Base-by-base conservation (phyloP, 768 basidiomycete species). In the Phaffia tasmanica region DNA sequence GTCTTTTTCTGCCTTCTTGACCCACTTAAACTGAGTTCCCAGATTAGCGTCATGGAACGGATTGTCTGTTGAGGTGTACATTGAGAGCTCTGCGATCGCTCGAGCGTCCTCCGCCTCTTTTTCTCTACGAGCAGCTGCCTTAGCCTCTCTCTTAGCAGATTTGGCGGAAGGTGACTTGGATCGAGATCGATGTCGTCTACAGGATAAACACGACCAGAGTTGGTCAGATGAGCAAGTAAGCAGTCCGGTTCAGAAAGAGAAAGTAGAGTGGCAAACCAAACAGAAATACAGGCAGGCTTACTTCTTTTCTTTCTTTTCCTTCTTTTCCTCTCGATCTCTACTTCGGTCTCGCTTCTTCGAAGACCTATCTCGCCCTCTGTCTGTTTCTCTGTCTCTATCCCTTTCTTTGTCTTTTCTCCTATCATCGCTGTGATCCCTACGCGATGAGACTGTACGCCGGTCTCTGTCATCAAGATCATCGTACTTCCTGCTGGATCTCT, bases 11-110 rank as follows among this genome's bases (percentile, higher is more conserved):
- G 85, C 83, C 80, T 99, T 99, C 81, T 99, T 99, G 79, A 92
- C 89, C 95, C 95, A 99, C 66, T 88, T 85, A 77, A 99, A 99
- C 75, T 93, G 90, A 74, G 97, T 89, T 25, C 86, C 87, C 42
- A 98, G 85, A 76, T 98, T 97, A 69, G 89, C 86, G 72, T 98
- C 95, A 77, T 95, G 90, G 80, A 98, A 99, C 0, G 95, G 95
- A 74, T 98, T 99, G 80, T 98, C 93, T 16, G 86, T 85, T 57
- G 92, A 89, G 71, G 90, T 92, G 80, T 98, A 98, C 70, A 95
- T 87, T 71, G 91, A 93, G 53, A 98, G 82, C 77, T 98, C 94
- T 15, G 78, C 79, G 19, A 95, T 86, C 72, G 87, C 86, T 30
- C 93, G 85, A 27, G 88, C 86, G 73, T 95, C 91, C 72, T 94